These are phyloP conservation scores for Athelia psychrophila DNA, from an alignment of 1,284 basidiomycete species.

Conservation along the genomic window DNA sequence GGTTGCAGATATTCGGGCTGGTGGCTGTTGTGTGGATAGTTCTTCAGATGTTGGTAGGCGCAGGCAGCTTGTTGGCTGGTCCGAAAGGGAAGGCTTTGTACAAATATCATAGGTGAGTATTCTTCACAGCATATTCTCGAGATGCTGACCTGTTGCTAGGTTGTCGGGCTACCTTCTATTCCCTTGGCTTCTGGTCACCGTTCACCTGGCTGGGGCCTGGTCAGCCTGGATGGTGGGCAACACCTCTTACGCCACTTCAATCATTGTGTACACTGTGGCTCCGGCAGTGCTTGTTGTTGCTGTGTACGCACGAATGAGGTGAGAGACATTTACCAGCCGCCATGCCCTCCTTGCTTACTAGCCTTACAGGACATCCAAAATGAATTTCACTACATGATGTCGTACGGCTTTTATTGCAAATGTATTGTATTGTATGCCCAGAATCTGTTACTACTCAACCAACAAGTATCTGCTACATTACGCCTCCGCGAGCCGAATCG, in stretches of 20 bases:
- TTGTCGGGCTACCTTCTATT: constrained; percentile 66
- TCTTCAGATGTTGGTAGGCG: constrained; percentile 54
- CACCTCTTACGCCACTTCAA: constrained; percentile 35
- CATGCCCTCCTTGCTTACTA: constrained; percentile 3
- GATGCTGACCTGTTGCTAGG: constrained; percentile 19
- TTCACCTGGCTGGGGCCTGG: constrained; percentile 62
- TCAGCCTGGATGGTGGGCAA: constrained; percentile 50
- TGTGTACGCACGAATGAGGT: constrained; percentile 47
- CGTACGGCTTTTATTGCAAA: no score
- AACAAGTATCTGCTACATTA: no score
- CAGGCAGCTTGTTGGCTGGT: constrained; percentile 70
- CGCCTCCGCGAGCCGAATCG: no score
- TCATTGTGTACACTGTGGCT: constrained; percentile 52
- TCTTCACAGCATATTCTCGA: background rate
- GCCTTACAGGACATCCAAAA: constrained; percentile 43
- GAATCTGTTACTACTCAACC: no score
- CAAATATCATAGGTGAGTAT: constrained; percentile 69
- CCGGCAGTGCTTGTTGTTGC: constrained; percentile 41
- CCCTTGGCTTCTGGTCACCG: constrained; percentile 50
- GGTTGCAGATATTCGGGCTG: constrained; percentile 51
- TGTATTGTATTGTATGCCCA: no score
- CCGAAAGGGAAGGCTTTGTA: constrained; percentile 64
- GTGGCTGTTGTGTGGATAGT: constrained; percentile 52
- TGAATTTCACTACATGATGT: constrained; percentile 35
- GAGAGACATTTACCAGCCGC: constrained; percentile 12